Evolutionary conservation across 306 rosid genomes (phyloP).

Genomic region (Abrus precatorius): DNA sequence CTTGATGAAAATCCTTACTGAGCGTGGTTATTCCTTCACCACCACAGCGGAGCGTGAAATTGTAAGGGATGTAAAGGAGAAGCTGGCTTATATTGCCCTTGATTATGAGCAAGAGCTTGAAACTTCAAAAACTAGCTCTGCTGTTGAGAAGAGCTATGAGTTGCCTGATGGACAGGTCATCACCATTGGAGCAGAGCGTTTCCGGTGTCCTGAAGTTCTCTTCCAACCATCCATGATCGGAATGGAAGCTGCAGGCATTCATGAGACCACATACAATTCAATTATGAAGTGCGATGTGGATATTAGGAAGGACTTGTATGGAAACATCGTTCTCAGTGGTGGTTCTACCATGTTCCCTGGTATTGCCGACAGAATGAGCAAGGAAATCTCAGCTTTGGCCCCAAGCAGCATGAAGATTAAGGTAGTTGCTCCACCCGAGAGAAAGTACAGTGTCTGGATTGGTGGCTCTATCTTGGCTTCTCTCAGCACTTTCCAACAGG

Average conservation of each 20-base stretch:
- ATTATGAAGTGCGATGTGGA: conserved; percentile 92
- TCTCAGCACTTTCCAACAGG: conserved; percentile 94
- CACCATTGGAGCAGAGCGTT: conserved; percentile 89
- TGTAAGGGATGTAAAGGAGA: conserved; percentile 91
- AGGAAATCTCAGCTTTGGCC: conserved; percentile 86
- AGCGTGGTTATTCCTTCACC: conserved; percentile 91
- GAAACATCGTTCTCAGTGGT: conserved; percentile 92
- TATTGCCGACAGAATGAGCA: conserved; percentile 94
- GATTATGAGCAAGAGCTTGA: conserved; percentile 92
- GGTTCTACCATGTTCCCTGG: conserved; percentile 93
- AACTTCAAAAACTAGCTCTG: conserved; percentile 74
- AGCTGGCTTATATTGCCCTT: conserved; percentile 86
- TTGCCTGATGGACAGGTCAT: conserved; percentile 90
- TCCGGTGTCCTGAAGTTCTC: conserved; percentile 90
- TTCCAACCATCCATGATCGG: conserved; percentile 96
- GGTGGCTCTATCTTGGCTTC: conserved; percentile 95
- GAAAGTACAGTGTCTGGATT: conserved; percentile 93
- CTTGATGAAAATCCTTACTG: conserved; percentile 86
- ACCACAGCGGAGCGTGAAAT: conserved; percentile 94
- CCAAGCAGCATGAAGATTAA: conserved; percentile 95
- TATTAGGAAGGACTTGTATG: conserved; percentile 87
- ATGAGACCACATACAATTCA: conserved; percentile 87
- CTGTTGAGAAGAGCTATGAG: conserved; percentile 88
- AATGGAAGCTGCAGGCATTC: conserved; percentile 90
- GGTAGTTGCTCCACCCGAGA: conserved; percentile 94